Conservation (phyloP, 2,329 filamentous ascomycete species). For the Sphaerulina musiva region DNA sequence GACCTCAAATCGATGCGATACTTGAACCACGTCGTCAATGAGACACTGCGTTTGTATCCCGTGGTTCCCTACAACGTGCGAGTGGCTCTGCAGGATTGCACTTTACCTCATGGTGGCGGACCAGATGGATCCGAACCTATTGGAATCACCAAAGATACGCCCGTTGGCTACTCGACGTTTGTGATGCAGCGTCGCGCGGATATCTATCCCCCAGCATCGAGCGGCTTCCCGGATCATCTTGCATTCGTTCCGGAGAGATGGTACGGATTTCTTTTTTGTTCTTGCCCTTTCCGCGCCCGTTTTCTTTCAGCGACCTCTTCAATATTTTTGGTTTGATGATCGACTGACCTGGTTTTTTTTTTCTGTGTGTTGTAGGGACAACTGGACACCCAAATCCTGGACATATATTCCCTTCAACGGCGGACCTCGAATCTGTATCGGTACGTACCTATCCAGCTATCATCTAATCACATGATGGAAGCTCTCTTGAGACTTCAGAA, state of each 20-base stretch:
- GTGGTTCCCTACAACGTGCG: slow-evolving; percentile 48
- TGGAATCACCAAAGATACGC: slow-evolving; percentile 39
- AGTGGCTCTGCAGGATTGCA: slow-evolving; percentile 43
- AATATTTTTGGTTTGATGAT: background rate
- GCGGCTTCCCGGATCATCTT: slow-evolving; percentile 36
- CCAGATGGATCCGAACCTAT: slow-evolving; percentile 41
- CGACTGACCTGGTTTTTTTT: background rate
- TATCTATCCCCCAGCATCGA: slow-evolving; percentile 40
- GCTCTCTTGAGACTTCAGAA: too few relatives aligned
- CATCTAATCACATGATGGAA: too few relatives aligned
- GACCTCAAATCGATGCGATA: slow-evolving; percentile 87
- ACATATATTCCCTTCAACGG: slow-evolving; percentile 46
- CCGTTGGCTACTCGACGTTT: slow-evolving; percentile 43
- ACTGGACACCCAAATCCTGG: slow-evolving; percentile 46
- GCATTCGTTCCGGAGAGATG: slow-evolving; percentile 46
- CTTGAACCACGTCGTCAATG: slow-evolving; percentile 46
- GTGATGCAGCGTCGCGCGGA: slow-evolving; percentile 46
- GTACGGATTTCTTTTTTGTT: slow-evolving; percentile 16
- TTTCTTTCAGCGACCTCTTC: too few relatives aligned
- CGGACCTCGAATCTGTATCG: slow-evolving; percentile 46
- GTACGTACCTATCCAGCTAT: slow-evolving; percentile 21
- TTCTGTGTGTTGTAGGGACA: slow-evolving; percentile 22
- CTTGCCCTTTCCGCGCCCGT: too few relatives aligned
- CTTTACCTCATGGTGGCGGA: slow-evolving; percentile 45
- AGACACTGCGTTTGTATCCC: slow-evolving; percentile 44